These are phyloP conservation scores for Tolypocladium pustulatum DNA, from an alignment of 2,329 filamentous ascomycete genomes.

Conservation along the genomic window DNA sequence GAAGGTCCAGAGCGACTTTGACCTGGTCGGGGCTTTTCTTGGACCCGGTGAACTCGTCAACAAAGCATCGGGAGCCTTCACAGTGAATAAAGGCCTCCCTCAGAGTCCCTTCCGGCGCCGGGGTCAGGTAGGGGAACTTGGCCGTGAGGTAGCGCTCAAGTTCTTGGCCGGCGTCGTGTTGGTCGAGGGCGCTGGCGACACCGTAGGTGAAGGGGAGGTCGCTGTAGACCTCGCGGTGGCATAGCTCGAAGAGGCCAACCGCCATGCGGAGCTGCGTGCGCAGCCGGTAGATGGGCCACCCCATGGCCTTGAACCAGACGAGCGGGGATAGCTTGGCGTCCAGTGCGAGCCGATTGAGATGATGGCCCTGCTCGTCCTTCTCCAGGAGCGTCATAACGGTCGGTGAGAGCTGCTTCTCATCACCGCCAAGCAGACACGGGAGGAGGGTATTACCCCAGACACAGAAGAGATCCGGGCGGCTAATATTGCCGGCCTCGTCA, in stretches of 20 bases:
- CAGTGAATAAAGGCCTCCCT: conserved; percentile 11
- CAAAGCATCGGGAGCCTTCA: background rate
- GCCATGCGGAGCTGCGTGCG: conserved; percentile 12
- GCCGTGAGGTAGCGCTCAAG: background rate
- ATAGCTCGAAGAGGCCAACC: conserved; percentile 9
- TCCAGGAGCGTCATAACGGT: background rate
- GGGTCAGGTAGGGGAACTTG: background rate
- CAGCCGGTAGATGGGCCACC: conserved; percentile 9
- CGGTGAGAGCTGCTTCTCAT: conserved; percentile 9
- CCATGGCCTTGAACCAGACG: conserved; percentile 4
- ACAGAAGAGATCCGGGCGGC: conserved; percentile 10
- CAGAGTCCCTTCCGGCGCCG: conserved; percentile 1
- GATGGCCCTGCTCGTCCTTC: background rate
- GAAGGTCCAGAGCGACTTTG: conserved; percentile 8
- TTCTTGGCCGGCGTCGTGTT: background rate
- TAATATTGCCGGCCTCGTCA: conserved; percentile 13
- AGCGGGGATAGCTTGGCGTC: conserved; percentile 7
- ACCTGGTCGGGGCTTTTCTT: conserved; percentile 9
- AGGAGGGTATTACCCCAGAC: conserved; percentile 12
- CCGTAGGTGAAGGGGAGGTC: background rate
- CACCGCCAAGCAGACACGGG: conserved; percentile 11
- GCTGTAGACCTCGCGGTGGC: conserved; percentile 6
- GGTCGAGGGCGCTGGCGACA: background rate
- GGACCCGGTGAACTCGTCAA: conserved; percentile 1
- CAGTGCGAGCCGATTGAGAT: conserved; percentile 2